These are phyloP conservation scores for Pholiota microspora DNA, from an alignment of 768 basidiomycete species.

Conservation along the genomic window DNA sequence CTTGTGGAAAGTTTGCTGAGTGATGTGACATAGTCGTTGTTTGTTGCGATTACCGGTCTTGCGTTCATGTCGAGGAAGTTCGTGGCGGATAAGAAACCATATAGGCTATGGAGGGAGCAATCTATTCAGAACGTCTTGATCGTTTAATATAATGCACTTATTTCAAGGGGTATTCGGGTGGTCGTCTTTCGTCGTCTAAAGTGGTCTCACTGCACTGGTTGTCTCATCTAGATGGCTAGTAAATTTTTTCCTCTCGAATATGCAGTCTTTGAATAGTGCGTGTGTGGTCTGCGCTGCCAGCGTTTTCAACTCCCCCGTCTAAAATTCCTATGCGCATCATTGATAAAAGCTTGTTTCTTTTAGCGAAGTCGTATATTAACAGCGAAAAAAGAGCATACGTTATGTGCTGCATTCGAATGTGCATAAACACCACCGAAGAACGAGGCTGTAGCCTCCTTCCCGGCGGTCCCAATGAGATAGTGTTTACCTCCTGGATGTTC, in stretches of 20 bases:
- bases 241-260: constrained; percentile 9
- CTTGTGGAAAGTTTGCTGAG: too few relatives aligned
- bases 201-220: neutral
- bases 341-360: constrained; percentile 38
- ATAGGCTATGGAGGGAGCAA: constrained; percentile 3
- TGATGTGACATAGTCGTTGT: constrained; percentile 11
- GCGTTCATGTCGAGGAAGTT: constrained; percentile 17
- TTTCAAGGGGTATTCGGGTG: neutral
- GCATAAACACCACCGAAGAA: constrained; percentile 77
- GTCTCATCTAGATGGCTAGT: neutral
- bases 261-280: constrained; percentile 2
- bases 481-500: constrained; percentile 77
- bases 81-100: constrained; percentile 12
- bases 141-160: constrained; percentile 1
- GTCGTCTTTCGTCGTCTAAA: neutral
- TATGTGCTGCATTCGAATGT: constrained; percentile 60
- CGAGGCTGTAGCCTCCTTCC: constrained; percentile 81
- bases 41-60: constrained; percentile 18
- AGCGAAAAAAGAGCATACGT: constrained; percentile 25
- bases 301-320: constrained; percentile 35
- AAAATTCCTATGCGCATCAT: constrained; percentile 63
- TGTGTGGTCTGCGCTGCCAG: neutral
- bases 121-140: constrained; percentile 3
- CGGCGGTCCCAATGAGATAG: constrained; percentile 56
- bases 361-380: neutral